Conservation (phyloP, 2,329 filamentous ascomycete genomes). For the Parastagonospora avenae region DNA sequence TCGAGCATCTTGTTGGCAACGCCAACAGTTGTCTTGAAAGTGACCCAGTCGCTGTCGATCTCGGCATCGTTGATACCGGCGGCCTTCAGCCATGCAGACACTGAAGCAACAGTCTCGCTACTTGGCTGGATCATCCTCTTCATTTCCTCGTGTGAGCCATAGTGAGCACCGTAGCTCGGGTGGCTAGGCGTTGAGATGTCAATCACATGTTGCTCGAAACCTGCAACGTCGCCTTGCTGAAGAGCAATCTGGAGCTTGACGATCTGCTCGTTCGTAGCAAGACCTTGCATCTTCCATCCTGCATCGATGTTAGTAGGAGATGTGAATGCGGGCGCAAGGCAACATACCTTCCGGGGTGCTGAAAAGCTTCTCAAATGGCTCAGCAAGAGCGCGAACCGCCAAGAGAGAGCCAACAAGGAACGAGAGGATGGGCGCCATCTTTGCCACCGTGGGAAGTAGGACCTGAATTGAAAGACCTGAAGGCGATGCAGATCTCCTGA, state of each 20-base stretch:
- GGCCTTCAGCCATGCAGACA: slow-evolving; percentile 53
- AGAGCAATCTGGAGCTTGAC: slow-evolving; percentile 40
- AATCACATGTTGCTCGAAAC: slow-evolving; percentile 47
- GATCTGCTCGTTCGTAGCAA: slow-evolving; percentile 22
- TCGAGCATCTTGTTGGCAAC: slow-evolving; percentile 52
- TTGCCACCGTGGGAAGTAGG: slow-evolving; percentile 12
- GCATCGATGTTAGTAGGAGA: neutral
- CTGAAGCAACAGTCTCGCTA: slow-evolving; percentile 42
- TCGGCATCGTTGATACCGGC: slow-evolving; percentile 46
- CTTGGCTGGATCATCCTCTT: slow-evolving; percentile 51
- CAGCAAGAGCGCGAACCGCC: slow-evolving; percentile 25
- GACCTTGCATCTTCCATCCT: slow-evolving; percentile 32
- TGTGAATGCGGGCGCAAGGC: neutral
- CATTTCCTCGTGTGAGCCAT: slow-evolving; percentile 50
- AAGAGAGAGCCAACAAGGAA: slow-evolving; percentile 31
- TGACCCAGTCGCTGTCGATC: slow-evolving; percentile 45
- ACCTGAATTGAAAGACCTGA: slow-evolving; percentile 15
- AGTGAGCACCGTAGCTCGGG: slow-evolving; percentile 56
- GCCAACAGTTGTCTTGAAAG: slow-evolving; percentile 47
- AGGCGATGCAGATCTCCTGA: neutral
- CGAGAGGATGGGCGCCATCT: slow-evolving; percentile 29
- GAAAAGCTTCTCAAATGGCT: slow-evolving; percentile 34
- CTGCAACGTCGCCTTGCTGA: slow-evolving; percentile 35
- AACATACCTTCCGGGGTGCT: slow-evolving; percentile 26
- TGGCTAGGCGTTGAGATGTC: slow-evolving; percentile 55